Conservation (phyloP, 805 yeast genomes). For the Cyberlindnera nakhonratchasimensis region DNA sequence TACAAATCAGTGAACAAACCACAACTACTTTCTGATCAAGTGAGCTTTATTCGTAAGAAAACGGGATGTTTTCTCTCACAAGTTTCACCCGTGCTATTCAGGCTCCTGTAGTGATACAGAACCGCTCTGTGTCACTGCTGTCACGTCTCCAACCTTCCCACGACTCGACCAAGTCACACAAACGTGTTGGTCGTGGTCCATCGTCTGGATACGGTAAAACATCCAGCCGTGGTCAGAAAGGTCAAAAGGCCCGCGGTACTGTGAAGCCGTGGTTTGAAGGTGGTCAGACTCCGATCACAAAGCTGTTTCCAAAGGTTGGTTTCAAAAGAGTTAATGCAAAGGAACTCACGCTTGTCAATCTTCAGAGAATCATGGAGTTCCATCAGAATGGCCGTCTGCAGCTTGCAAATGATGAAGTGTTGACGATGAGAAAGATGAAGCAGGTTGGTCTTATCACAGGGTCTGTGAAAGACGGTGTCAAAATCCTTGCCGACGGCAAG, state of each 20-base stretch:
- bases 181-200: constrained; percentile 94
- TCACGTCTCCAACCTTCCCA: constrained; percentile 56
- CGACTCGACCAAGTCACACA: constrained; percentile 57
- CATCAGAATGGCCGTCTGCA: constrained; percentile 63
- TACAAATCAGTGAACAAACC: not conserved
- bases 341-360: constrained; percentile 49
- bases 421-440: constrained; percentile 75
- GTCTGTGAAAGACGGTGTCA: constrained; percentile 72
- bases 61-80: constrained; percentile 12
- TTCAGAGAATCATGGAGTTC: constrained; percentile 67
- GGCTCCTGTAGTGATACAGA: constrained; percentile 10
- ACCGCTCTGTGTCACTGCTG: constrained; percentile 44
- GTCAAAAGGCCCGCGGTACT: constrained; percentile 93
- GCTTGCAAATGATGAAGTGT: constrained; percentile 53
- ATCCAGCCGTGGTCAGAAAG: constrained; percentile 96
- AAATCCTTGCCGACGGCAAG: constrained; percentile 68
- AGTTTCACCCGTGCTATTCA: constrained; percentile 2
- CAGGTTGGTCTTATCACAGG: constrained; percentile 73
- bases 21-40: too few relatives aligned
- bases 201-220: constrained; percentile 92
- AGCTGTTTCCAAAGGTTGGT: constrained; percentile 81
- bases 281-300: constrained; percentile 93
- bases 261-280: constrained; percentile 96
- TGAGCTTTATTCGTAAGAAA: not conserved
- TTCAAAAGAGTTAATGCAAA: constrained; percentile 63